These are phyloP conservation scores for Vicia villosa DNA, from an alignment of 306 rosid species.

Conservation along the genomic window DNA sequence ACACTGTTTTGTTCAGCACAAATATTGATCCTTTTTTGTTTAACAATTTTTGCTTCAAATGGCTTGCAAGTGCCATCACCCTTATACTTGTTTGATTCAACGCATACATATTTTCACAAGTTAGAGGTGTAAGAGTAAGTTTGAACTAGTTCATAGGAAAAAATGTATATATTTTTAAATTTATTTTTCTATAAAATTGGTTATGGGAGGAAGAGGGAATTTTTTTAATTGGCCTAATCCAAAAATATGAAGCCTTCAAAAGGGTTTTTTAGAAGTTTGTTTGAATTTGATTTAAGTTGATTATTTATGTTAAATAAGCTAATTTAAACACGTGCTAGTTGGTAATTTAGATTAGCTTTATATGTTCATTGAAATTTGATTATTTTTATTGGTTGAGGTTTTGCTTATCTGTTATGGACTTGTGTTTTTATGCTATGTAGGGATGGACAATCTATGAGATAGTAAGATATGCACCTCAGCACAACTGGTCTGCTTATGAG, in stretches of 20 bases:
- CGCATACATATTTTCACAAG: no score
- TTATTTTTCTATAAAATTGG: no score
- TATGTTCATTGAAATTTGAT: slow-evolving; percentile 5
- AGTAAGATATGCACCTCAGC: slow-evolving; percentile 87
- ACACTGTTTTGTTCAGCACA: slow-evolving; percentile 15
- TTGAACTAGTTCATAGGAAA: no score
- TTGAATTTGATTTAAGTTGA: background rate
- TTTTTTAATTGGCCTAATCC: no score
- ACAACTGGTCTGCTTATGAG: slow-evolving; percentile 96
- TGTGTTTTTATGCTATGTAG: slow-evolving; percentile 41
- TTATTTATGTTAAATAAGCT: background rate
- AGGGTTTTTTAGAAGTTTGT: no score
- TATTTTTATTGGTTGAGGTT: background rate
- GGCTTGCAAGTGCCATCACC: slow-evolving; percentile 21
- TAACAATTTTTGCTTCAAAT: background rate
- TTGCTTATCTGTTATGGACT: slow-evolving; percentile 21
- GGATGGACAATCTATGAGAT: slow-evolving; percentile 97
- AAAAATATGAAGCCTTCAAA: no score
- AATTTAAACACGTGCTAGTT: background rate
- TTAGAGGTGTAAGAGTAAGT: no score
- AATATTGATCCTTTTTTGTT: background rate
- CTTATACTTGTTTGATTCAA: background rate
- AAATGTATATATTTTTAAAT: no score
- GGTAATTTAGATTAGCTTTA: background rate
- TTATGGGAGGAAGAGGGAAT: no score